Base-by-base conservation (phyloP, 192 early-diverging fungal species). In the Coemansia reversa region DNA sequence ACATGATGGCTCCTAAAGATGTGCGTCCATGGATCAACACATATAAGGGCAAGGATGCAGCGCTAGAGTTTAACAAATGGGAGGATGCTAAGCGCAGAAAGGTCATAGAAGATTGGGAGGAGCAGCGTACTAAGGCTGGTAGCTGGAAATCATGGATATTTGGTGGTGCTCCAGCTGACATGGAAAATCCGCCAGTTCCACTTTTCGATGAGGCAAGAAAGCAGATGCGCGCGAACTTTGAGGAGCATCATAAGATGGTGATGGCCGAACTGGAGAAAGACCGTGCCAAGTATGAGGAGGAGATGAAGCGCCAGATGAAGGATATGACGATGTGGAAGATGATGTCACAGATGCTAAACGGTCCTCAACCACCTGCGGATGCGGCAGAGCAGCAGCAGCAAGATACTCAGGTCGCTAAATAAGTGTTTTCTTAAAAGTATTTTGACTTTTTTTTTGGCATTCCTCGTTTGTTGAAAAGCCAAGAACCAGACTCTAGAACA, bases 241-340 rank as follows among this genome's bases (percentile, higher is more conserved):
- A 77, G 78, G 83, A 88, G 25, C 89, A 89, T 55, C 84, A 87
- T 53, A 82, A 87, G 67, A 84, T 85, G 45, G 62, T 89, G 22
- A 82, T 91, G 76, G 89, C 86, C 47, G 81, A 86, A 45, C 86
- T 86, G 49, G 85, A 83, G 53, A 86, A 88, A 65, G 90, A 96
- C 61, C 88, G 89, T 52, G 66, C 81, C 59, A 70, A 87, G 29
- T 82, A 88, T 72, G 81, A 85, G 70, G 77, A 89, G 78, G 81
- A 84, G 62, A 86, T 89, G 75, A 82, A 85, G 62, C 86, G 89
- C 76, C 84, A 92, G 87, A 83, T 96, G 82, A 90, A 93, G 81
- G 91, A 91, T 58, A 93, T 96, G 91, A 94, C 93, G 42, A 83
- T 94, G 62, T 91, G 94, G 87, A 90, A 94, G 67, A 71, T 97